phyloP scores from a whole-genome alignment of 192 early-diverging fungal genomes.

The Backusella tarrabulga region DNA sequence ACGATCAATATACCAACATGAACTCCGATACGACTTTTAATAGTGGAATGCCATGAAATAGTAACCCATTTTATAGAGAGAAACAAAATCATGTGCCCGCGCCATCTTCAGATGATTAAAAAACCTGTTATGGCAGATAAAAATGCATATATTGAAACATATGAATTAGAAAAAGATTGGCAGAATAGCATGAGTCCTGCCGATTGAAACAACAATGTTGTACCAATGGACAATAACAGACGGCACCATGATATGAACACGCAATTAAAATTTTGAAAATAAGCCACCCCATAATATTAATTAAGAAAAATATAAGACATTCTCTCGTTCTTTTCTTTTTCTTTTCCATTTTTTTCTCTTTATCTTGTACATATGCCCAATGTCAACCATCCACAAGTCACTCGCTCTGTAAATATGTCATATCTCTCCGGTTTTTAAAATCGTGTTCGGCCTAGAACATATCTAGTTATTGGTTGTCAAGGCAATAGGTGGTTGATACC shows the following conservation, averaged over 20 bases:
- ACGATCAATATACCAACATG: not conserved
- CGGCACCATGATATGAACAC: not conserved
- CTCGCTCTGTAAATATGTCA: not conserved
- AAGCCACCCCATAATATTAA: not conserved
- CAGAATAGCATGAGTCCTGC: not conserved
- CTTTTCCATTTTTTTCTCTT: no score
- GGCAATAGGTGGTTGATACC: not conserved
- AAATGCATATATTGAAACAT: conserved; percentile 4
- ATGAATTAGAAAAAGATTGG: not conserved
- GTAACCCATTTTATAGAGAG: not conserved
- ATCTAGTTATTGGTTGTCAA: not conserved
- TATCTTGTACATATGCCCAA: not conserved
- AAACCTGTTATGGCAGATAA: not conserved
- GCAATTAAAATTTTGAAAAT: not conserved
- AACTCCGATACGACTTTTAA: not conserved
- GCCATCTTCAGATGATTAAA: not conserved
- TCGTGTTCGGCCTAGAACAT: not conserved
- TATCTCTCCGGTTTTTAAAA: not conserved
- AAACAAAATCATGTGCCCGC: not conserved
- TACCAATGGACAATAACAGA: not conserved
- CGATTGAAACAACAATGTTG: conserved; percentile 9
- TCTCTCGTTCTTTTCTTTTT: not conserved
- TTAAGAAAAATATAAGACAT: not conserved
- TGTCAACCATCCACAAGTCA: not conserved
- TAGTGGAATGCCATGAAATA: not conserved